Evolutionary conservation across 805 yeast genomes (phyloP), one percentile per base, ranked within the genome.

Genomic region (Myxozyma mucilagina): DNA sequence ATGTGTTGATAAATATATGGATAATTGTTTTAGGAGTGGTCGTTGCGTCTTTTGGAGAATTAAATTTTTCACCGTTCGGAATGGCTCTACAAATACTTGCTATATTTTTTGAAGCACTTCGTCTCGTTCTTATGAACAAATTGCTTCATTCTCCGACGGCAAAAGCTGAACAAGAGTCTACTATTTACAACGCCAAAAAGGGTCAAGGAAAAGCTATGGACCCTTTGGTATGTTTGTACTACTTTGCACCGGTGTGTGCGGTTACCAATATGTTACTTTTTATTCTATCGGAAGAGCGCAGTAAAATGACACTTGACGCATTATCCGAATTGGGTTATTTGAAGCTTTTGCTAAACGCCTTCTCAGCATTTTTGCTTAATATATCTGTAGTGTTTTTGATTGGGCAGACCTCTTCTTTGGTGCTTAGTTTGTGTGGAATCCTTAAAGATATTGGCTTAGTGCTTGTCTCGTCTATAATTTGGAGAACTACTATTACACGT

Each of bases 231-330:
- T 66, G 70, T n/a, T 56, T 68, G 6, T 68, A 68, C 50, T 62
- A 63, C 55, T 68, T 68, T 53, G 65, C 70, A 10, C 70, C 70
- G 14, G 54, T 66, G 31, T 68, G 70, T 41, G 70, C 69, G 11
- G 42, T 59, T 36, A 49, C 63, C 14, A 61, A 63, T 41, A 8
- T 47, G 36, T n/a, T 53, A 16, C 43, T 59, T 16, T 59, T 63
- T 24, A 36, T 67, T 45, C 29, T 60, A 32, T 52, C 65, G 4
- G 48, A 53, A 11, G 67, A 57, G 59, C 58, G 52, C 44, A 8
- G 54, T 3, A 31, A 36, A 32, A 41, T 68, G 43, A 56, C 67
- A 3, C n/a, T 57, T 9, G 54, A 36, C 8, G 65, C 57, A 2
- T n/a, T 68, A 7, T 18, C 34, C 11, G 45, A 49, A 14, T 39